Evolutionary conservation across 257 asterid species (phyloP), one percentile per base, ranked within the genome.

Genomic region (Scutellaria baicalensis): DNA sequence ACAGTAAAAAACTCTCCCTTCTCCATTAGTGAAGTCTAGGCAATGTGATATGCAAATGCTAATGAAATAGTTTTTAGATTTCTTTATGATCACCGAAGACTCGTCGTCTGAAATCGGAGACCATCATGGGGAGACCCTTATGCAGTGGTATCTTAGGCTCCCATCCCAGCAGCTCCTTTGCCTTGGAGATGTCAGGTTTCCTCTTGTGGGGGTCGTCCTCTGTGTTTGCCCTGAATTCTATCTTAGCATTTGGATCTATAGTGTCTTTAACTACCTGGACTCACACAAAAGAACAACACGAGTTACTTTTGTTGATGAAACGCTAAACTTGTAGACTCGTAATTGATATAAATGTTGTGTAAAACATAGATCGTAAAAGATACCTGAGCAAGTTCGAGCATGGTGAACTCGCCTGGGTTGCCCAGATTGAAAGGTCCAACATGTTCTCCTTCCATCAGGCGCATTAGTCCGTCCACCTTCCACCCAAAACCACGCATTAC

Each of bases 201-300:
- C 98, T 88, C 92, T 86, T 93, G 93, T 93, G 98, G 0, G 98
- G 98, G 45, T 93, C 98, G 64, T 93, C 98, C 71, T 90, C 97
- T 1, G 98, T 90, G 90, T 93, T 93, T 3, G 97, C 89, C 76
- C 80, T 86, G 89, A 86, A 88, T 42, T 84, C 97, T 21, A 93
- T 90, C 80, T 79, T 81, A 0, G 98, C 98, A 70, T 89, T 85
- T 35, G 96, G 91, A 73, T 93, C 98, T 9, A 90, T 90, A 12
- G 95, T 87, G 73, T 93, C 97, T 77, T 90, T 95, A 36, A 93
- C 97, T 51, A 93, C 98, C 98, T 92, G 86, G 64, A 43, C 33
- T 27, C 33, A 27, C 54, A 14, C 69, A 21, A 66, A 10, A 54
- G 6, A 64, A 33, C 8, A 0, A 27, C 3, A 57, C 14, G 1